These are phyloP conservation scores for Rhizoclosmatium globosum DNA, from an alignment of 192 early-diverging fungal species.

Conservation along the genomic window DNA sequence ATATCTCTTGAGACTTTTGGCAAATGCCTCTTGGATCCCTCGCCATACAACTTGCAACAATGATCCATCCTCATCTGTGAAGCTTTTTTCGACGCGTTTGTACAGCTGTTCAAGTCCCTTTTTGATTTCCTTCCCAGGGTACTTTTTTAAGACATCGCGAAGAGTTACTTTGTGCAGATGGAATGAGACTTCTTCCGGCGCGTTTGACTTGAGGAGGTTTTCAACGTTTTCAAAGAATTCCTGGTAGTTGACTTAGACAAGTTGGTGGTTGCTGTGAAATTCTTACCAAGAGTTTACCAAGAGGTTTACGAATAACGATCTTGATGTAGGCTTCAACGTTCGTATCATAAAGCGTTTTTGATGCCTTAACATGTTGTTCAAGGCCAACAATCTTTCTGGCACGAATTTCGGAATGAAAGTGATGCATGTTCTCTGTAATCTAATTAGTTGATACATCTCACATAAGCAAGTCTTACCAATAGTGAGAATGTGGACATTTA, in stretches of 20 bases:
- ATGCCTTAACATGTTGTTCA: constrained; percentile 83
- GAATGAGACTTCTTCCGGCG: constrained; percentile 81
- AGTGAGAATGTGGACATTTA: constrained; percentile 87
- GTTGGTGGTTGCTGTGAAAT: background rate
- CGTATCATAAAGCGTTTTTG: constrained; percentile 82
- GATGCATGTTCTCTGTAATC: constrained; percentile 91
- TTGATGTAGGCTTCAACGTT: constrained; percentile 85
- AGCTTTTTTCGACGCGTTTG: constrained; percentile 95
- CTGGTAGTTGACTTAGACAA: constrained; percentile 44
- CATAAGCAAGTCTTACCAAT: constrained; percentile 55
- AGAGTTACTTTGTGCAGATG: constrained; percentile 83
- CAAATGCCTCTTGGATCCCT: constrained; percentile 87
- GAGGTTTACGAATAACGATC: constrained; percentile 86
- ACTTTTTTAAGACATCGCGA: constrained; percentile 84
- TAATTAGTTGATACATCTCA: constrained; percentile 8
- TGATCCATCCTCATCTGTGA: constrained; percentile 74
- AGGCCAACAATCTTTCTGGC: constrained; percentile 75
- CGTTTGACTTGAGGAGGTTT: constrained; percentile 76
- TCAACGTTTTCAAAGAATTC: constrained; percentile 99
- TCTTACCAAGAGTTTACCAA: constrained; percentile 82
- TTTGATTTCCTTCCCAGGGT: constrained; percentile 84
- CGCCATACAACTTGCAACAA: constrained; percentile 91
- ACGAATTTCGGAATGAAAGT: constrained; percentile 83
- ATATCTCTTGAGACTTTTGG: constrained; percentile 80
- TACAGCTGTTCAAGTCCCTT: constrained; percentile 84